phyloP scores from a whole-genome alignment of 2,329 filamentous ascomycete species.

The Calonectria ilicicola region DNA sequence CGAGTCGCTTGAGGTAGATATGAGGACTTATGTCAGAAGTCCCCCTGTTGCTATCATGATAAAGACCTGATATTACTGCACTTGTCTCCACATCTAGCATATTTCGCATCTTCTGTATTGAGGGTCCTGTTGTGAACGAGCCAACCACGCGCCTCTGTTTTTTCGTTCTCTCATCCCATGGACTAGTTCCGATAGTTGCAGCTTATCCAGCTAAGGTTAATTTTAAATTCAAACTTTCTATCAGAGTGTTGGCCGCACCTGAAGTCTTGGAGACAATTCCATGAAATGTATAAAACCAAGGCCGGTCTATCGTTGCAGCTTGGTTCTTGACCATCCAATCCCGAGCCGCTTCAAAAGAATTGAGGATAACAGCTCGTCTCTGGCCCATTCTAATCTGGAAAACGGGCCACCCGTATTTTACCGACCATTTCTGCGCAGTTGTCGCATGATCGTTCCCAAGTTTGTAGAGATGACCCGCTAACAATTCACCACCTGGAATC shows the following conservation, averaged over 20 bases:
- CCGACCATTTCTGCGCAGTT: background rate
- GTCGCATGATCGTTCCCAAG: slow-evolving; percentile 2
- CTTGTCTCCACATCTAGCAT: slow-evolving; percentile 4
- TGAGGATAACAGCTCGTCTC: background rate
- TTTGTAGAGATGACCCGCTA: background rate
- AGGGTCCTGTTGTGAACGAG: background rate
- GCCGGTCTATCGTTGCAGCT: background rate
- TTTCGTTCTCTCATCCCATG: slow-evolving; percentile 4
- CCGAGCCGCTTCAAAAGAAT: background rate
- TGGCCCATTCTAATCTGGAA: background rate
- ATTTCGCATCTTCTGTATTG: background rate
- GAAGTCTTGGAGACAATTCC: slow-evolving; percentile 4
- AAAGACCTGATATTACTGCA: background rate
- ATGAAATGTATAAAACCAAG: slow-evolving; percentile 9
- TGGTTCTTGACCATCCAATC: slow-evolving; percentile 5
- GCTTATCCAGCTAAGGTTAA: background rate
- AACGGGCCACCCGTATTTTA: background rate
- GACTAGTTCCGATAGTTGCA: background rate
- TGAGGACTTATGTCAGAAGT: background rate
- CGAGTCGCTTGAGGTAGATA: background rate
- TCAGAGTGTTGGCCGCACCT: background rate
- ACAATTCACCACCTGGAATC: background rate
- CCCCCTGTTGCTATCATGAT: background rate
- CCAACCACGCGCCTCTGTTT: slow-evolving; percentile 2
- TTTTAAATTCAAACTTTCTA: background rate